Evolutionary conservation across 1,284 basidiomycete genomes (phyloP), one percentile per base, ranked within the genome.

Genomic region (Flammula alnicola): DNA sequence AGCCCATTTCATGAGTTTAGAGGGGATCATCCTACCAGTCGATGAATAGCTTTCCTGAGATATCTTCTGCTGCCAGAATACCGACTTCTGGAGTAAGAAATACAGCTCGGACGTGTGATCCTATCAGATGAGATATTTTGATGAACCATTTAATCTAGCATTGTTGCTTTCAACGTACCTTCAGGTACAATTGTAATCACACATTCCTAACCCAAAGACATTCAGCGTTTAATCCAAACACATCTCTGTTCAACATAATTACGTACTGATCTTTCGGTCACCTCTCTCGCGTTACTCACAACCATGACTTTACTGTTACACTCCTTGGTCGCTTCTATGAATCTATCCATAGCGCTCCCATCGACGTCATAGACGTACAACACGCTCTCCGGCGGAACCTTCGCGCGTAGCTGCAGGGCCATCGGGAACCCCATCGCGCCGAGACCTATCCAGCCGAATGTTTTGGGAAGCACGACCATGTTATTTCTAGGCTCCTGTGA

Each of bases 361-460:
- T 72, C 62, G 16, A 71, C 53, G 49, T 74, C 72, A 38, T 64
- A 72, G 9, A 73, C 60, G 30, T 51, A 55, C 31, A 74, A 35
- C 10, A 47, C 40, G 16, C 52, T 56, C 14, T 61, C 56, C 9
- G 32, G 19, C 12, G 64, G 62, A 7, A 68, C 46, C 38, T 66
- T 68, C 25, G 56, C 60, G 10, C 63, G 59, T 7, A 74, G 50
- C 33, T 67, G 67, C n/a, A 52, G 52, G 2, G 68, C 70, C 72
- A 74, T 73, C 1, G 71, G 72, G 55, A 66, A 71, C 5, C 71
- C 71, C 71, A 74, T 73, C 2, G 70, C 70, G 9, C 71, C 71
- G 6, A 72, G 55, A 20, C 70, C 71, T 20, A 73, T 61, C 68
- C 69, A 72, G 50, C 71, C 71, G 41, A 70, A 42, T 17, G 38